phyloP scores from a whole-genome alignment of 139 green algal genomes.

The Pedinophyceae sp. region DNA sequence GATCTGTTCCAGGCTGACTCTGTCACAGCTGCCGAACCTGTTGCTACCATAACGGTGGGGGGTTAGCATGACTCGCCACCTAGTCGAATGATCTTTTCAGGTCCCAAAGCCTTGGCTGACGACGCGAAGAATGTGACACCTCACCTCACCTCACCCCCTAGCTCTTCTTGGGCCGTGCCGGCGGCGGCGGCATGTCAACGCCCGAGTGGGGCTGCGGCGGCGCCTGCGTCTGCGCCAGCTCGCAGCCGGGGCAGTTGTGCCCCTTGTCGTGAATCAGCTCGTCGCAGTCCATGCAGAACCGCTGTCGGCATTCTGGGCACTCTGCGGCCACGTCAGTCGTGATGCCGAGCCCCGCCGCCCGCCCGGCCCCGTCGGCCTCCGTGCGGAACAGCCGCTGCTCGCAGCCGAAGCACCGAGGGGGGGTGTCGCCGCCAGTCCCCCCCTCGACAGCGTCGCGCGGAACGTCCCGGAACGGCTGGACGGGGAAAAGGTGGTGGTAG shows the following conservation, averaged over 20 bases:
- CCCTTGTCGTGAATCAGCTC: conserved; percentile 75
- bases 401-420: neutral
- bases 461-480: conserved; percentile 56
- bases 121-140: too few relatives aligned
- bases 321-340: conserved; percentile 22
- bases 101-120: too few relatives aligned
- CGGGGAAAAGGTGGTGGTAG: conserved; percentile 97
- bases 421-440: neutral
- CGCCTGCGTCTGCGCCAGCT: too few relatives aligned
- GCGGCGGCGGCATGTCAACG: too few relatives aligned
- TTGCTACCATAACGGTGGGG: too few relatives aligned
- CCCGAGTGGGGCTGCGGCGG: too few relatives aligned
- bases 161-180: too few relatives aligned
- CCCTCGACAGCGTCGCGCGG: neutral
- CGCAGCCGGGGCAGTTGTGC: conserved; percentile 91
- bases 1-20: too few relatives aligned
- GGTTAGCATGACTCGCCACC: too few relatives aligned
- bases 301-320: conserved; percentile 51
- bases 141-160: too few relatives aligned
- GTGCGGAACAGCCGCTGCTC: neutral
- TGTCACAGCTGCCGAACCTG: too few relatives aligned
- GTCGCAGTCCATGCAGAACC: conserved; percentile 93
- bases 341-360: neutral
- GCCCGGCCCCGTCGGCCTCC: neutral
- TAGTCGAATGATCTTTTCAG: too few relatives aligned